Evolutionary conservation across 371 early-diverging fungal species (phyloP), one percentile per base, ranked within the genome.

Genomic region (Actinomortierella ambigua): DNA sequence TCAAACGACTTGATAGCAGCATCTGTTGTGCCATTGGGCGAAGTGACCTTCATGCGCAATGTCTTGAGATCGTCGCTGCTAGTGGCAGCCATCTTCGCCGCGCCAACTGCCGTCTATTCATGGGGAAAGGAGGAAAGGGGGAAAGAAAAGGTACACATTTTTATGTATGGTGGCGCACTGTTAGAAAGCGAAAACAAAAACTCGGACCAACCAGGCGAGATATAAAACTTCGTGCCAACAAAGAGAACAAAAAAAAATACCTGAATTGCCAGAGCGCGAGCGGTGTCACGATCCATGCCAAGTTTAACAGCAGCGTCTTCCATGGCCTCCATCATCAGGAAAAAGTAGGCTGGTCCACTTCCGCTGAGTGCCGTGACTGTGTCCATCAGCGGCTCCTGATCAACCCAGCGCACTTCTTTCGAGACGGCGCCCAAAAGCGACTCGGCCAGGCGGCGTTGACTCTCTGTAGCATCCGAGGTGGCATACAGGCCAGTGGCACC

Each of bases 291-390:
- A 18, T 87, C 77, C 65, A 97, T 83, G 13, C 98, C 98, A 55
- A 92, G 78, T 29, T 87, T 83, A 0, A 89, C 82, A 20, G 86
- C 96, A 23, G 93, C 94, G 40, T 92, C 83, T 75, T 92, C 90
- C 87, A 97, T 89, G 5, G 91, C 90, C 79, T 97, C 96, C 79
- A 93, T 87, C 67, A 95, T 80, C 65, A 94, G 80, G 80, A 95
- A 97, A 77, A 95, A 95, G 79, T 95, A 97, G 15, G 97, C 97
- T 7, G 97, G 97, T 5, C 95, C 97, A 41, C 83, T 85, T 47
- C 95, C 97, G 51, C 91, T 90, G 48, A 96, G 79, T 5, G 90
- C 95, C 2, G 95, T 95, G 27, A 95, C 95, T 1, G 94, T 87
- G 73, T 97, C 96, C 51, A 97, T 85, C 53, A 87, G 81, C 0